A percentile compares a stretch with the other conserved stretches of the same genome.
Evolutionary conservation across 2,329 filamentous ascomycete genomes (phyloP).

Genomic region (Pseudogymnoascus sp.): DNA sequence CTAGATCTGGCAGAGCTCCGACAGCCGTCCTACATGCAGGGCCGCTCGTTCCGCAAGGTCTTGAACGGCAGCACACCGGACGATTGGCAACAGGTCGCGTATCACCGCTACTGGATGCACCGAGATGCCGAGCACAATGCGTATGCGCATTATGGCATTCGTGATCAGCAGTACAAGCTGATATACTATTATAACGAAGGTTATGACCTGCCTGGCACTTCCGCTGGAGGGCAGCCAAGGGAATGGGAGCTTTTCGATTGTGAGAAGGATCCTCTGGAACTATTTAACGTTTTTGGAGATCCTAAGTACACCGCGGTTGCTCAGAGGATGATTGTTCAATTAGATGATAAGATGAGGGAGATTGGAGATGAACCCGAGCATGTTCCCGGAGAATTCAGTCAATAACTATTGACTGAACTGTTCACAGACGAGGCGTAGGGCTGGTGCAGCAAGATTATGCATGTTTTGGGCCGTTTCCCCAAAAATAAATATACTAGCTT

Average conservation of each 20-base stretch:
- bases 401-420: background rate
- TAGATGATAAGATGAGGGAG: slow-evolving; percentile 43
- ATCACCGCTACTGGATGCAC: slow-evolving; percentile 51
- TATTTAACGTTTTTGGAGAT: slow-evolving; percentile 40
- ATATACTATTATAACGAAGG: slow-evolving; percentile 50
- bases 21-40: slow-evolving; percentile 44
- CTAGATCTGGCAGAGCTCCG: slow-evolving; percentile 37
- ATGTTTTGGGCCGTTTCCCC: background rate
- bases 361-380: slow-evolving; percentile 41
- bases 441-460: background rate
- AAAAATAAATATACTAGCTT: background rate
- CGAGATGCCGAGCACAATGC: slow-evolving; percentile 41
- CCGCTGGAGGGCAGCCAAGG: slow-evolving; percentile 33
- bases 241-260: slow-evolving; percentile 50
- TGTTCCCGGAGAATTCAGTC: background rate
- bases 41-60: slow-evolving; percentile 34
- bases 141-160: slow-evolving; percentile 44
- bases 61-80: slow-evolving; percentile 31
- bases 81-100: slow-evolving; percentile 44
- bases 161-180: slow-evolving; percentile 44
- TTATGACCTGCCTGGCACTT: slow-evolving; percentile 37
- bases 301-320: slow-evolving; percentile 32
- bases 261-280: slow-evolving; percentile 39
- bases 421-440: background rate
- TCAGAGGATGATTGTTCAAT: slow-evolving; percentile 31